These are phyloP conservation scores for Phaeodactylum tricornutum DNA, from an alignment of 108 stramenopile species.

Conservation along the genomic window DNA sequence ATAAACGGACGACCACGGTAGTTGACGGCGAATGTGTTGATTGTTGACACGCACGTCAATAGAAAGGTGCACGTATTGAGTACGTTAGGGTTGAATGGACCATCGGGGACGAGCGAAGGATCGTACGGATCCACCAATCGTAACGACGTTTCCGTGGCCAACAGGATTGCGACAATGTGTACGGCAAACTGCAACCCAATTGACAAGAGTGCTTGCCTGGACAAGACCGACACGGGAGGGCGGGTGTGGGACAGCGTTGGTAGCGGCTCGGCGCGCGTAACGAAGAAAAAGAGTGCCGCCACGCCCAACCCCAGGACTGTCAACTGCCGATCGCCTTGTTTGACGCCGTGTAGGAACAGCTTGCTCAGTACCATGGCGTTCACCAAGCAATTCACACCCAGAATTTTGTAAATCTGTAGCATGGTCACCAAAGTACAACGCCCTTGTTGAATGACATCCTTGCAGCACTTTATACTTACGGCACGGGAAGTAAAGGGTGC, in stretches of 20 bases:
- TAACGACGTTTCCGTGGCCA: slow-evolving; percentile 40
- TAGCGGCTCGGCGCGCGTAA: slow-evolving; percentile 88
- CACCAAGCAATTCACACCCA: slow-evolving; percentile 94
- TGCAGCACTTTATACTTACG: slow-evolving; percentile 72
- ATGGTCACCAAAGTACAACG: slow-evolving; percentile 91
- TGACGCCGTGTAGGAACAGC: slow-evolving; percentile 89
- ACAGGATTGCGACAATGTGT: slow-evolving; percentile 61
- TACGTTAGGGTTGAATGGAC: slow-evolving; percentile 86
- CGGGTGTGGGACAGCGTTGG: slow-evolving; percentile 52
- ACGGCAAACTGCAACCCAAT: slow-evolving; percentile 79
- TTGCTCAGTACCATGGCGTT: slow-evolving; percentile 88
- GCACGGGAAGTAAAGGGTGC: slow-evolving; percentile 93
- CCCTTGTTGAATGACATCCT: slow-evolving; percentile 90
- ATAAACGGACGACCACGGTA: slow-evolving; percentile 92
- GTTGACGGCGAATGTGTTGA: slow-evolving; percentile 96
- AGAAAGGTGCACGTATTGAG: slow-evolving; percentile 92
- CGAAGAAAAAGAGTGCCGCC: slow-evolving; percentile 86
- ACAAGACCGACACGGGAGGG: slow-evolving; percentile 86
- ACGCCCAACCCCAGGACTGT: slow-evolving; percentile 79
- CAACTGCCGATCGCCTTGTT: slow-evolving; percentile 94
- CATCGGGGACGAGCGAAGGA: slow-evolving; percentile 83
- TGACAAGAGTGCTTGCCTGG: slow-evolving; percentile 53
- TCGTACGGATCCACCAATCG: slow-evolving; percentile 74
- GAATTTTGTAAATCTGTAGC: slow-evolving; percentile 92
- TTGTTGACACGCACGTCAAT: slow-evolving; percentile 63